Percentiles rank a stretch among this genome's conserved stretches.
phyloP scores from a whole-genome alignment of 106 monocot genomes.

The Cymbidium sinense region DNA sequence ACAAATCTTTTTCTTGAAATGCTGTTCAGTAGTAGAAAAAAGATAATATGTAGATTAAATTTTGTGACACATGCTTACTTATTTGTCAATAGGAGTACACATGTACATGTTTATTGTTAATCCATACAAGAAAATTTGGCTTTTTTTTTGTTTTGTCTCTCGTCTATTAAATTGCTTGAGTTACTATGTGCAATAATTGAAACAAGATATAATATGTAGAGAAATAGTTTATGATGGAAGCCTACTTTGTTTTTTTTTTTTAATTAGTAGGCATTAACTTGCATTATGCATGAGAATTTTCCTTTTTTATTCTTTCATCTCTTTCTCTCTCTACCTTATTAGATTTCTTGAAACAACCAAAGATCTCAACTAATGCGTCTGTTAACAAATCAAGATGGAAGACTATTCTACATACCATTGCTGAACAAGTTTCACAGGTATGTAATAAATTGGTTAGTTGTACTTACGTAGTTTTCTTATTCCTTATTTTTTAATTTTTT shows the following conservation, averaged over 20 bases:
- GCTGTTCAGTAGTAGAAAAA: too few species aligned
- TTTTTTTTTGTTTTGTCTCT: background rate
- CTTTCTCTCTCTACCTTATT: background rate
- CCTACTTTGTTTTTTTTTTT: background rate
- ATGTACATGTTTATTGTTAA: background rate
- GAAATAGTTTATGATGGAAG: background rate
- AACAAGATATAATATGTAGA: background rate
- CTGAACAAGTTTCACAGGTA: slow-evolving; percentile 98
- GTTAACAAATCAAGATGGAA: slow-evolving; percentile 65
- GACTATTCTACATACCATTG: slow-evolving; percentile 59
- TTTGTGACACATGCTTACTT: background rate
- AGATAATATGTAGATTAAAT: background rate
- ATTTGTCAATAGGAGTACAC: background rate
- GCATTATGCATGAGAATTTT: background rate
- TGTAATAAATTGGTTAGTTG: slow-evolving; percentile 1
- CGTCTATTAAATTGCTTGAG: background rate
- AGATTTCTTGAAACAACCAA: slow-evolving; percentile 54
- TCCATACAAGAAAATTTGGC: background rate
- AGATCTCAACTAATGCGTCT: slow-evolving; percentile 45
- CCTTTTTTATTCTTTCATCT: background rate
- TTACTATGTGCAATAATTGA: background rate
- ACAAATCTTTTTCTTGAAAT: too few species aligned
- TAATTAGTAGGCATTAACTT: background rate
- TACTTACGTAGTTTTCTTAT: background rate
- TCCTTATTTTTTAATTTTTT: background rate